Evolutionary conservation across 2,329 filamentous ascomycete species (phyloP).

Genomic region (Conoideocrella luteorostrata): DNA sequence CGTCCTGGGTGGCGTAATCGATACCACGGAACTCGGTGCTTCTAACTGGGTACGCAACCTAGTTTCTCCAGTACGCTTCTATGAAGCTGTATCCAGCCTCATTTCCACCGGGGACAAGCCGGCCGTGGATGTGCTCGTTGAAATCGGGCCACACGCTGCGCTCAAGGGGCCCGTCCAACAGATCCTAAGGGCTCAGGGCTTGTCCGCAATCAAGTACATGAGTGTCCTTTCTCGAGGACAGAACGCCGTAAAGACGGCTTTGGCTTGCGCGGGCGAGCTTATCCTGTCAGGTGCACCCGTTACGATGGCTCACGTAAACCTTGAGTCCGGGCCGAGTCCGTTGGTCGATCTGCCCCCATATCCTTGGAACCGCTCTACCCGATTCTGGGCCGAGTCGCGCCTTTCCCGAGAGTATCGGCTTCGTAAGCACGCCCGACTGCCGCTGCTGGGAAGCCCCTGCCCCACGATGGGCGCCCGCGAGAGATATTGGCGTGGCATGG

Average conservation of each 20-base stretch:
- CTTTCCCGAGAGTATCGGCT: too few relatives aligned
- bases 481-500: slow-evolving; percentile 25
- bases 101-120: not conserved
- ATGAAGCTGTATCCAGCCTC: slow-evolving; percentile 1
- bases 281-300: slow-evolving; percentile 33
- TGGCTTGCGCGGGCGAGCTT: slow-evolving; percentile 27
- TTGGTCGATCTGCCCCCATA: slow-evolving; percentile 19
- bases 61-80: slow-evolving; percentile 19
- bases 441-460: too few relatives aligned
- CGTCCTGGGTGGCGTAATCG: not conserved
- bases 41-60: slow-evolving; percentile 18
- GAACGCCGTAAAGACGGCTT: not conserved
- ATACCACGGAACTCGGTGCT: not conserved
- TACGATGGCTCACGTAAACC: slow-evolving; percentile 29
- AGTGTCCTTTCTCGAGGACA: not conserved
- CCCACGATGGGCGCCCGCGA: slow-evolving; percentile 18
- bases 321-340: not conserved
- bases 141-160: too few relatives aligned
- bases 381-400: slow-evolving; percentile 22
- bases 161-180: slow-evolving; percentile 39
- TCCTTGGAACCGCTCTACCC: slow-evolving; percentile 21
- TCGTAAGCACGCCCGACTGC: too few relatives aligned
- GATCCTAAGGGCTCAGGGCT: slow-evolving; percentile 17
- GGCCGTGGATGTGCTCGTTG: slow-evolving; percentile 23
- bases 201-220: slow-evolving; percentile 17